Evolutionary conservation across 352 stramenopile species (phyloP), one percentile per base, ranked within the genome.

Genomic region (Phytophthora pinifolia): DNA sequence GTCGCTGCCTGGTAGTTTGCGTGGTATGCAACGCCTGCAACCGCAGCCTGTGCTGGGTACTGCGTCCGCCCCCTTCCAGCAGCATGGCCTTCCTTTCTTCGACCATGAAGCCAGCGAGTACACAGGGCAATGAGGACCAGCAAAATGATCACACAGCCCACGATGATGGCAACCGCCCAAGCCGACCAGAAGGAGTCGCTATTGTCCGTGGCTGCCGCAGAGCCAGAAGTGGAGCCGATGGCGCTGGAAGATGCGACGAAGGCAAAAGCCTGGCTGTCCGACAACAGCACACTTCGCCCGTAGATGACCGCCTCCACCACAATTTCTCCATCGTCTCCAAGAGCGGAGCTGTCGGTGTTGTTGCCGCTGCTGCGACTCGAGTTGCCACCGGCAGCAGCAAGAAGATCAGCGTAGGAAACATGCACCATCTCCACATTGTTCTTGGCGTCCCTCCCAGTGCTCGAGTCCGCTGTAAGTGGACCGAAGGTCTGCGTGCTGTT

Each of bases 401-500:
- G 36, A 17, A 93, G 65, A 22, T 88, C 67, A 39, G 65, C 48
- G 50, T 93, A 92, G 27, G 75, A 78, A 9, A 92, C 81, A 22
- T 82, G 67, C 15, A 93, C 83, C 79, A 93, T 88, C 53, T 93
- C 83, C 17, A 93, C 77, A 54, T 93, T 93, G 70, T 93, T 93
- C n/a, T 77, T 73, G 20, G 71, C 65, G 56, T 93, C 83, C 14
- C 74, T 75, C n/a, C 66, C 67, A 4, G 74, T 84, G 20, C 41
- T 60, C 20, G 68, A 72, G 29, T 72, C 60, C 6, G 79, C 74
- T 10, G 76, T 90, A 30, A 90, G 54, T 10, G 83, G 77, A 20
- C 72, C 68, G 54, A 93, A 92, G 12, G 59, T 67, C 51, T 71
- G 59, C n/a, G 67, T 69, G 13, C 70, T 58, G 49, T 84, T 83